A percentile compares a stretch with the other conserved stretches of the same genome.
phyloP scores from a whole-genome alignment of 2,329 filamentous ascomycete species.

The Fusarium brachygibbosum region DNA sequence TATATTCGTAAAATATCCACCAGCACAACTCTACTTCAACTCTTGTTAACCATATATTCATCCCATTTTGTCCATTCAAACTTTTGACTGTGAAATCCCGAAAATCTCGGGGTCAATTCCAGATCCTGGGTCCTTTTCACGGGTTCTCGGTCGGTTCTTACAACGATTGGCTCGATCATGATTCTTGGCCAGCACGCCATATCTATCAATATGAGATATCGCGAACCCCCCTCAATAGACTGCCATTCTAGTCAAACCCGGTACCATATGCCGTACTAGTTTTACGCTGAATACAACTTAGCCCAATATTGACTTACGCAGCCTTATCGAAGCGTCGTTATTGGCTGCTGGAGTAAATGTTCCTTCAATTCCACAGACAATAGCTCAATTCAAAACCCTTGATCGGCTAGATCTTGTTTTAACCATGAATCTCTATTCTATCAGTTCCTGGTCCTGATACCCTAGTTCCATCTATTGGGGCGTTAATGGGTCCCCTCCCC shows the following conservation, averaged over 20 bases:
- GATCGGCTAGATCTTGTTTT: background rate
- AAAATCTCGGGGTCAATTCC: background rate
- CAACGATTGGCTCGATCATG: conserved; percentile 40
- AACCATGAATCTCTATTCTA: background rate
- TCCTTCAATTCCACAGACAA: background rate
- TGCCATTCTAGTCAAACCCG: conserved; percentile 22
- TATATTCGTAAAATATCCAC: background rate
- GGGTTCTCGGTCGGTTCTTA: conserved; percentile 41
- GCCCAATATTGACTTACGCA: conserved; percentile 4
- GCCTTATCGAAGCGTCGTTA: conserved; percentile 33
- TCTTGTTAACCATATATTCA: background rate
- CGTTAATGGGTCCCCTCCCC: conserved; percentile 1
- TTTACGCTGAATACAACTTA: background rate
- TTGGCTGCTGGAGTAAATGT: conserved; percentile 23
- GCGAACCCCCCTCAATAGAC: conserved; percentile 23
- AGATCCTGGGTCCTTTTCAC: conserved; percentile 3
- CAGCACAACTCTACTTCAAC: background rate
- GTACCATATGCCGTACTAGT: background rate
- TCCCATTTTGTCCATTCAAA: too few species aligned
- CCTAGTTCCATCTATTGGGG: background rate
- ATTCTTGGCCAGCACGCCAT: conserved; percentile 42
- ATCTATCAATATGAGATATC: conserved; percentile 25
- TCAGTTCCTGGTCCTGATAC: background rate
- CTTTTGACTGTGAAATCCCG: background rate
- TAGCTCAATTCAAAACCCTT: conserved; percentile 2